A percentile compares a stretch with the other conserved stretches of the same genome.
phyloP scores from a whole-genome alignment of 2,329 filamentous ascomycete genomes.

The Emergomyces pasteurianus region DNA sequence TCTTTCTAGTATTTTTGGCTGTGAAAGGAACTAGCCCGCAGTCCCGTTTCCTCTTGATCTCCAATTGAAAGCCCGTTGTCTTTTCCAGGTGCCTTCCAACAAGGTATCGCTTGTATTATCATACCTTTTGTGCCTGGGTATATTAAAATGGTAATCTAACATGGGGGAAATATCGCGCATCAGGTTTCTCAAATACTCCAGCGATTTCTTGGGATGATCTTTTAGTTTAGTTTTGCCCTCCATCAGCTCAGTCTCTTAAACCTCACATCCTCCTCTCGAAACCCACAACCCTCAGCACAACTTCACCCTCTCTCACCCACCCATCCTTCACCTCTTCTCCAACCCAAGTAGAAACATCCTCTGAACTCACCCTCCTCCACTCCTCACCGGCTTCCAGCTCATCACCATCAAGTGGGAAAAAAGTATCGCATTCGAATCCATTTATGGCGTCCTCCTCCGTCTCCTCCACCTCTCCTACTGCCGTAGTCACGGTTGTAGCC shows the following conservation, averaged over 20 bases:
- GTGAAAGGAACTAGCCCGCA: neutral
- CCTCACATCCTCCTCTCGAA: constrained; percentile 22
- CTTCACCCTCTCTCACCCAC: constrained; percentile 38
- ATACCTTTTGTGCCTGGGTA: too few species aligned
- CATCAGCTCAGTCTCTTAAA: too few species aligned
- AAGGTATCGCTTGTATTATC: too few species aligned
- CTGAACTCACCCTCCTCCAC: constrained; percentile 23
- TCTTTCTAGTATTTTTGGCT: too few species aligned
- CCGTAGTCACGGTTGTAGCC: neutral
- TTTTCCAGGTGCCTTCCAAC: too few species aligned
- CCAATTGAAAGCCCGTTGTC: too few species aligned
- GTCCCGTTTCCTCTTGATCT: neutral
- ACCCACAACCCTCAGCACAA: constrained; percentile 38
- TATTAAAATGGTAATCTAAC: too few species aligned
- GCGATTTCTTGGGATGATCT: too few species aligned
- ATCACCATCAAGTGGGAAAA: constrained; percentile 30
- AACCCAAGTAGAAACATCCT: constrained; percentile 31
- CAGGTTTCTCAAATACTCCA: too few species aligned
- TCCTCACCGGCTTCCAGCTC: constrained; percentile 18
- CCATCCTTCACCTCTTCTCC: constrained; percentile 28
- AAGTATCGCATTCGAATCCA: constrained; percentile 37
- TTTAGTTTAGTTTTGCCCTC: too few species aligned
- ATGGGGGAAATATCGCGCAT: too few species aligned
- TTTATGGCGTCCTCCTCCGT: constrained; percentile 9
- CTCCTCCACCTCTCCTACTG: neutral